phyloP scores from a whole-genome alignment of 2,329 filamentous ascomycete species.

The Phialocephala sp. region DNA sequence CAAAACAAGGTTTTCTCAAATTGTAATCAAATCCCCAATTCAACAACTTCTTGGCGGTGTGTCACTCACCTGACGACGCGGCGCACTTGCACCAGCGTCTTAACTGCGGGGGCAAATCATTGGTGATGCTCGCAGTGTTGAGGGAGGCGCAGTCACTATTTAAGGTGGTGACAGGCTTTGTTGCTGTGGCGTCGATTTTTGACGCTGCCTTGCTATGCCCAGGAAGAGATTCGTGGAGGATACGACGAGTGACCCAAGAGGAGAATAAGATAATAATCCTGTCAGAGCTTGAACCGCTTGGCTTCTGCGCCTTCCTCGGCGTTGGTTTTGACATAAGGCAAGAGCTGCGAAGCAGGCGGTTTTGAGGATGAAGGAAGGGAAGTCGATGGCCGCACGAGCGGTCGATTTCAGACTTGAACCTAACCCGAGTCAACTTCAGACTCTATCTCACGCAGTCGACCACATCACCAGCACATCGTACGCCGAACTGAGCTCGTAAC shows the following conservation, averaged over 20 bases:
- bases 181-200: no score
- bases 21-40: background rate
- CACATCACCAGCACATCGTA: no score
- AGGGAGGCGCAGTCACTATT: conserved; percentile 7
- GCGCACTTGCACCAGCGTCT: background rate
- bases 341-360: background rate
- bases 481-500: no score
- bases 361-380: background rate
- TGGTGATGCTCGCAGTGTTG: background rate
- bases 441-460: no score
- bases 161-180: background rate
- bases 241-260: background rate
- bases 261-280: background rate
- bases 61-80: no score
- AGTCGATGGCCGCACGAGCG: background rate
- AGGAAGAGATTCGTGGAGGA: background rate
- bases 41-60: no score
- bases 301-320: background rate
- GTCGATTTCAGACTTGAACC: no score
- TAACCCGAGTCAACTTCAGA: no score
- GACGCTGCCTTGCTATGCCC: background rate
- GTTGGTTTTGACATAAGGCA: background rate
- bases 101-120: background rate
- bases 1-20: no score
- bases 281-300: background rate